Evolutionary conservation across 352 stramenopile species (phyloP), one percentile per base, ranked within the genome.

Genomic region (Globisporangium barbulae): DNA sequence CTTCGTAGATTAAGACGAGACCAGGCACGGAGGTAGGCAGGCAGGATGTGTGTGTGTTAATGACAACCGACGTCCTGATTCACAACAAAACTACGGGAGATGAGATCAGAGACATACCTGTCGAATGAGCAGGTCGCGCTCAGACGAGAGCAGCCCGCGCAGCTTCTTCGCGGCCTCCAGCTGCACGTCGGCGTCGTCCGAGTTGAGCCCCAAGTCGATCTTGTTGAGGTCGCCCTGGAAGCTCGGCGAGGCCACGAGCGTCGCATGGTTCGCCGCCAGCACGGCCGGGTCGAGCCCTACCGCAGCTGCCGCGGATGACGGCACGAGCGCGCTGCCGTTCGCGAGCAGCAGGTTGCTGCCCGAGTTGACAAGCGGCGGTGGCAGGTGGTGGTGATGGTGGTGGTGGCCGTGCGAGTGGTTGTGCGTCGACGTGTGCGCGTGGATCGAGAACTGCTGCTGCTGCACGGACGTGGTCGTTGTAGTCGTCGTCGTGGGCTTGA

Each of bases 111-210:
- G 41, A 58, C 49, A 45, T 63, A 94, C 86, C 81, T 95, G 84
- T 55, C 85, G 84, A 72, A 95, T 95, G 19, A 95, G 70, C 44
- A 93, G 65, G 71, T 95, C 86, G 33, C 86, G 81, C 60, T 95
- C 86, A 15, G 83, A 92, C 31, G 84, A 93, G 19, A 95, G 76
- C 63, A 95, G 59, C 49, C 90, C 80, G n/a, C 86, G 86, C 49
- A 95, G 72, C 70, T 95, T 95, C 74, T 94, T 95, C 48, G 86
- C 85, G 8, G 86, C 86, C 67, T 93, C 85, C 10, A 93, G 71
- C 68, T 95, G 86, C 53, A 93, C 79, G 55, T 91, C 83, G 0
- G 84, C 80, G 55, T 95, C 81, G 58, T 95, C 82, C 48, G 84
- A 95, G 66, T 89, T 90, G 39, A 95, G 65, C 17, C 84, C 85